These are phyloP conservation scores for Alternaria arbusti DNA, from an alignment of 2,329 filamentous ascomycete species.

Conservation along the genomic window DNA sequence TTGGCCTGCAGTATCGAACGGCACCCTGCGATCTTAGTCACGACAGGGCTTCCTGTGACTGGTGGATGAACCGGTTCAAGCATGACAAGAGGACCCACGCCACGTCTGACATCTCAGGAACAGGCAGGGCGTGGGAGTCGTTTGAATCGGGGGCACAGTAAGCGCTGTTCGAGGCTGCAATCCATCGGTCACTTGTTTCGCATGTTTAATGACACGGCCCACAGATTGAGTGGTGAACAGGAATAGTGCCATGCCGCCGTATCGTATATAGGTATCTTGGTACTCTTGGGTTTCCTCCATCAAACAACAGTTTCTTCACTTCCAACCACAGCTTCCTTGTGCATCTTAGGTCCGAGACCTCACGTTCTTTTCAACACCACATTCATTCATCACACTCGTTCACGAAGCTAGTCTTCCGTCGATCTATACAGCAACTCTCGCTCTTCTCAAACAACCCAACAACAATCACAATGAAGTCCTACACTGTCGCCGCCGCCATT, in stretches of 20 bases:
- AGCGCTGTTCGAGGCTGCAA: constrained; percentile 28
- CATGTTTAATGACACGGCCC: constrained; percentile 46
- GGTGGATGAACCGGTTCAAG: constrained; percentile 37
- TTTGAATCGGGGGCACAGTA: constrained; percentile 25
- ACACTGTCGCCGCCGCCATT: constrained; percentile 50
- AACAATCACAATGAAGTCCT: constrained; percentile 52
- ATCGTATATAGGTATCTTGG: constrained; percentile 28
- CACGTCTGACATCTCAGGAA: constrained; percentile 20
- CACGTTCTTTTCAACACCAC: constrained; percentile 42
- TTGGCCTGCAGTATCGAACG: constrained; percentile 24
- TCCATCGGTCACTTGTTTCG: constrained; percentile 35
- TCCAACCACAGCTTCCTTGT: constrained; percentile 36
- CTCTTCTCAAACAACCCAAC: constrained; percentile 16
- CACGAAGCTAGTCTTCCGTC: constrained; percentile 41
- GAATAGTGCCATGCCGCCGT: constrained; percentile 11
- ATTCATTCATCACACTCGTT: constrained; percentile 39
- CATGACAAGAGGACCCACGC: constrained; percentile 26
- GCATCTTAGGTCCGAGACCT: constrained; percentile 46
- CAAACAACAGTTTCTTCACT: constrained; percentile 31
- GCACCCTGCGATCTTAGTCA: constrained; percentile 22
- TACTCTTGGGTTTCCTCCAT: constrained; percentile 4
- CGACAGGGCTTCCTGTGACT: constrained; percentile 19
- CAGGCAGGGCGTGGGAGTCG: constrained; percentile 16
- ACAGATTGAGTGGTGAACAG: constrained; percentile 26
- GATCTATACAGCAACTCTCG: constrained; percentile 25